Percentiles rank a stretch among this genome's conserved stretches.
Evolutionary conservation across 768 basidiomycete genomes (phyloP).

Genomic region (Agrocybe pediades): DNA sequence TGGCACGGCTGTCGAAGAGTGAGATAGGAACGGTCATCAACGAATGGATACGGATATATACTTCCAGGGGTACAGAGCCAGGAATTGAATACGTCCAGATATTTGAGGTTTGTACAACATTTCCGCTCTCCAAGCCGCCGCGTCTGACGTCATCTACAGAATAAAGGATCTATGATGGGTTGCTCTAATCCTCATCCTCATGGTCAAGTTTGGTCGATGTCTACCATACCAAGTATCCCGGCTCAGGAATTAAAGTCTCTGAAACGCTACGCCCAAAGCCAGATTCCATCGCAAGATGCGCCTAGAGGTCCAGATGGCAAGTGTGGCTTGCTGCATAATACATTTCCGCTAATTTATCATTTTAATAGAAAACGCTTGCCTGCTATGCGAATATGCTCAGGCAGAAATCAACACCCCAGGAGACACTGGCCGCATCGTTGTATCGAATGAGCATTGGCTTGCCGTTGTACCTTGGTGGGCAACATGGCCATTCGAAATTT

Average conservation of each 20-base stretch:
- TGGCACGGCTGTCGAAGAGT: slow-evolving; percentile 59
- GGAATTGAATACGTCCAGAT: slow-evolving; percentile 85
- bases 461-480: slow-evolving; percentile 96
- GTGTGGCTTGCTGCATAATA: background rate
- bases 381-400: slow-evolving; percentile 80
- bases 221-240: slow-evolving; percentile 69
- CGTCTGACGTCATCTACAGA: slow-evolving; percentile 46
- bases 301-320: slow-evolving; percentile 56
- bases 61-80: slow-evolving; percentile 55
- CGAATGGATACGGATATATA: slow-evolving; percentile 74
- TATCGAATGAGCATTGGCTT: slow-evolving; percentile 75
- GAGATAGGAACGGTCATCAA: slow-evolving; percentile 69
- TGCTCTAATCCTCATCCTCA: slow-evolving; percentile 95
- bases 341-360: background rate
- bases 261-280: slow-evolving; percentile 42
- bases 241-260: slow-evolving; percentile 66
- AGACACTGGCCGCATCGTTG: slow-evolving; percentile 61
- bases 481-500: slow-evolving; percentile 87
- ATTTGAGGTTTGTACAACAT: slow-evolving; percentile 65
- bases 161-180: slow-evolving; percentile 94
- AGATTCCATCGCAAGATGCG: slow-evolving; percentile 40
- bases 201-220: slow-evolving; percentile 86
- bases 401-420: slow-evolving; percentile 51
- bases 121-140: background rate
- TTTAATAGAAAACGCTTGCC: slow-evolving; percentile 55